Conservation (phyloP, 768 basidiomycete genomes). For the Sporobolomyces pararoseus region DNA sequence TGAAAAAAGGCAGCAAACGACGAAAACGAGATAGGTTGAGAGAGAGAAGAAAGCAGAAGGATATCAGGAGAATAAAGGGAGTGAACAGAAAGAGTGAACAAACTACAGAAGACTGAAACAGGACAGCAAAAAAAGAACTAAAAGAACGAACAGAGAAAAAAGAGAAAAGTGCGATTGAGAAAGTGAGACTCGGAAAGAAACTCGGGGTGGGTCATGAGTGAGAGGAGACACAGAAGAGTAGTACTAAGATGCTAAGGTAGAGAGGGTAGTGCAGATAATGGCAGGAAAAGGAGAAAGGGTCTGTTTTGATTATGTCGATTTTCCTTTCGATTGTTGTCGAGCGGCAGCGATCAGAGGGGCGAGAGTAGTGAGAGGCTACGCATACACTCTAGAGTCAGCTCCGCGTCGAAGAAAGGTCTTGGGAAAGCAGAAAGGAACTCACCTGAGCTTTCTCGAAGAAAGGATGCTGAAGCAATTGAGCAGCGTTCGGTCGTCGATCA, state of each 20-base stretch:
- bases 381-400: background rate
- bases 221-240: background rate
- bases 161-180: too few species aligned
- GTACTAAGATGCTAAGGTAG: background rate
- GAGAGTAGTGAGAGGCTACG: slow-evolving; percentile 31
- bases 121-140: too few species aligned
- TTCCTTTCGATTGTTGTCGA: slow-evolving; percentile 15
- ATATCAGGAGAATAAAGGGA: too few species aligned
- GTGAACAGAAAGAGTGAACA: too few species aligned
- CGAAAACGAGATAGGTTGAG: too few species aligned
- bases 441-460: slow-evolving; percentile 58
- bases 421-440: background rate
- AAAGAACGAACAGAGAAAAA: too few species aligned
- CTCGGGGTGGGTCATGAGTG: too few species aligned
- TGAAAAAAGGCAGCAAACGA: too few species aligned
- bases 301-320: slow-evolving; percentile 6
- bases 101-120: too few species aligned
- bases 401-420: background rate
- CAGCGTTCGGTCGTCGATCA: slow-evolving; percentile 84
- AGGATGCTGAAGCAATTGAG: slow-evolving; percentile 69
- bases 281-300: background rate
- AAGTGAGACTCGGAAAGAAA: too few species aligned
- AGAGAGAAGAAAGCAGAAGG: too few species aligned
- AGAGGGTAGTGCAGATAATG: background rate
- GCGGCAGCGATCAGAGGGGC: slow-evolving; percentile 38